These are phyloP conservation scores for Stromatinia cepivora DNA, from an alignment of 2,329 filamentous ascomycete species.

Conservation along the genomic window DNA sequence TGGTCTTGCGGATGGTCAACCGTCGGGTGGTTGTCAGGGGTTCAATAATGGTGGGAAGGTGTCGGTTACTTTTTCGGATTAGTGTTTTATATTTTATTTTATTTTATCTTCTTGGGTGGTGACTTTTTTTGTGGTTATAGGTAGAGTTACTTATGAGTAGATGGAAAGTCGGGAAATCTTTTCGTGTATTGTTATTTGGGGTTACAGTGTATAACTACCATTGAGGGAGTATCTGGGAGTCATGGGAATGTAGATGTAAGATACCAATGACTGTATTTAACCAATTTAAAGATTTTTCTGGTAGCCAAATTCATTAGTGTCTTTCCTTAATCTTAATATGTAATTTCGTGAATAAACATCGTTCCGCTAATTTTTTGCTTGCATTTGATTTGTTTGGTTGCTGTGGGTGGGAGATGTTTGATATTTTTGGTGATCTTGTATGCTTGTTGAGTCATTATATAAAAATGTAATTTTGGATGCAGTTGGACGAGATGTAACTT, in stretches of 20 bases:
- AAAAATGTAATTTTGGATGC: no score
- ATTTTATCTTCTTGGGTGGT: no score
- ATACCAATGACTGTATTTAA: neutral
- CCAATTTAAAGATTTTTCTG: neutral
- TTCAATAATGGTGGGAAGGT: conserved; percentile 20
- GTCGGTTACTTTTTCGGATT: conserved; percentile 6
- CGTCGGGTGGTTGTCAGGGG: conserved; percentile 25
- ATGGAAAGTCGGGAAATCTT: neutral
- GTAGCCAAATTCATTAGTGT: no score
- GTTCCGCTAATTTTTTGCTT: neutral
- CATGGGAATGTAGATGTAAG: neutral
- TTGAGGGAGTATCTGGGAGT: neutral
- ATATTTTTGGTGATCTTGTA: no score
- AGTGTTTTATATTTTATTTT: neutral
- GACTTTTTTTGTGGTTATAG: neutral
- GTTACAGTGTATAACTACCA: neutral
- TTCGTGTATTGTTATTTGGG: conserved; percentile 1
- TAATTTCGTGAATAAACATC: neutral
- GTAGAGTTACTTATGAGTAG: neutral
- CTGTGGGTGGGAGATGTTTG: no score
- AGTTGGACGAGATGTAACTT: no score
- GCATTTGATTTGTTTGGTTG: no score
- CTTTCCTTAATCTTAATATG: neutral
- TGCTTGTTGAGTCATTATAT: no score
- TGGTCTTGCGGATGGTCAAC: conserved; percentile 4